These are phyloP conservation scores for Scenedesmus sp. DNA, from an alignment of 163 green algal genomes.

Conservation along the genomic window DNA sequence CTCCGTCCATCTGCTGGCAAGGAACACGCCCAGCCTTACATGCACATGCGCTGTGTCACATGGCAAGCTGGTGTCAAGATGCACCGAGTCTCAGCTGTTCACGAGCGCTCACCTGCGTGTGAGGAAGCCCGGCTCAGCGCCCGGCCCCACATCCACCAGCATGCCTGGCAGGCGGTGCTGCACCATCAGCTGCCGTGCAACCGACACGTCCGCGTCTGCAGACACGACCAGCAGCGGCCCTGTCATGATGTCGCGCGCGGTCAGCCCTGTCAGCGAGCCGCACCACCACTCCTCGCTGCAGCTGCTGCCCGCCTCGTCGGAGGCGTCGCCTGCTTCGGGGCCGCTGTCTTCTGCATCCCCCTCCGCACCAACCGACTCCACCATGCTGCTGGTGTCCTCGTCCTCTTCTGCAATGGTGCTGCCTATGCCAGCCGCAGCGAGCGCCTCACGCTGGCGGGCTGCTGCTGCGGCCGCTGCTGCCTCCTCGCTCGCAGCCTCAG, in stretches of 20 bases:
- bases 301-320: slow-evolving; percentile 4
- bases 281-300: slow-evolving; percentile 58
- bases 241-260: slow-evolving; percentile 51
- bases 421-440: not conserved
- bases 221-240: slow-evolving; percentile 1
- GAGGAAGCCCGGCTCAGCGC: slow-evolving; percentile 36
- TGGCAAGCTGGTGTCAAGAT: not conserved
- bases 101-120: slow-evolving; percentile 10
- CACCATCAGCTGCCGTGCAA: slow-evolving; percentile 30
- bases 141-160: slow-evolving; percentile 47
- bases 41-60: not conserved
- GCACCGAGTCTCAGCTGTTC: not conserved
- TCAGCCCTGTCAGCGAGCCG: slow-evolving; percentile 36
- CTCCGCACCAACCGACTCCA: not conserved
- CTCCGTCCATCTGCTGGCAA: not conserved
- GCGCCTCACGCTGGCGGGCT: not conserved
- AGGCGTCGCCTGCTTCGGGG: not conserved
- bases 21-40: not conserved
- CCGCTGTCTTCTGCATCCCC: not conserved
- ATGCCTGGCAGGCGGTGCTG: slow-evolving; percentile 22
- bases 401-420: not conserved
- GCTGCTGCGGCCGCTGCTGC: slow-evolving; percentile 20
- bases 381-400: not conserved
- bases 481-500: slow-evolving; percentile 30
- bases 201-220: slow-evolving; percentile 23